phyloP scores from a whole-genome alignment of 2,329 filamentous ascomycete species.

The Zymoseptoria passerinii region DNA sequence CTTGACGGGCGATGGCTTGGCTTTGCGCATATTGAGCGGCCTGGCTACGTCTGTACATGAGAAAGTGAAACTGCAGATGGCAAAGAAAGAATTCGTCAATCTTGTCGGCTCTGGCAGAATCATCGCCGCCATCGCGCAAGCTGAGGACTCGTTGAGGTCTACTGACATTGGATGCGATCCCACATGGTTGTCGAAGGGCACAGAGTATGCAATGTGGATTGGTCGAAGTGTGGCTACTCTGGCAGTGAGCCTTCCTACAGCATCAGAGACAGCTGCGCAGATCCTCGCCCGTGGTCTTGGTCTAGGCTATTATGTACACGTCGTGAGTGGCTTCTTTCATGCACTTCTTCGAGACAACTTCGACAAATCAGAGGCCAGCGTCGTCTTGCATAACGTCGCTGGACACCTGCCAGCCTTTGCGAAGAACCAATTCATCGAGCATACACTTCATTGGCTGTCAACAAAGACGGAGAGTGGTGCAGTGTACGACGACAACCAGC shows the following conservation, averaged over 20 bases:
- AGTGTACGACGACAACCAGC: neutral
- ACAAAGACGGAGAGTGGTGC: neutral
- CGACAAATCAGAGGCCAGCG: neutral
- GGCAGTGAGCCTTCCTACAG: constrained; percentile 12
- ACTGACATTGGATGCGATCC: constrained; percentile 32
- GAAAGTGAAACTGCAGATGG: constrained; percentile 40
- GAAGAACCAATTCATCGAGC: constrained; percentile 38
- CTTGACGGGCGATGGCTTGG: constrained; percentile 38
- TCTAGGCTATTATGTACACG: constrained; percentile 53
- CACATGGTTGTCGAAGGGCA: constrained; percentile 59
- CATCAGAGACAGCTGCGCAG: constrained; percentile 29
- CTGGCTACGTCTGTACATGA: constrained; percentile 35
- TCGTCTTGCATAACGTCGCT: neutral
- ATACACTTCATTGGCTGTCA: constrained; percentile 27
- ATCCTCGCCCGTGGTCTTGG: constrained; percentile 54
- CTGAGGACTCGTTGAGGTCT: constrained; percentile 42
- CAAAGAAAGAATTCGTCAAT: constrained; percentile 57
- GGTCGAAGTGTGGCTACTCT: constrained; percentile 50
- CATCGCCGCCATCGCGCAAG: constrained; percentile 51
- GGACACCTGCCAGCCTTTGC: constrained; percentile 12
- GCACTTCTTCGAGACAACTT: neutral
- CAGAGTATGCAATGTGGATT: constrained; percentile 62
- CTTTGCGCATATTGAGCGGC: constrained; percentile 39
- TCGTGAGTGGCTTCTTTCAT: constrained; percentile 13
- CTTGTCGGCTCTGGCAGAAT: constrained; percentile 54